Base-by-base conservation (phyloP, 768 basidiomycete genomes). In the Rubroboletus satanas region DNA sequence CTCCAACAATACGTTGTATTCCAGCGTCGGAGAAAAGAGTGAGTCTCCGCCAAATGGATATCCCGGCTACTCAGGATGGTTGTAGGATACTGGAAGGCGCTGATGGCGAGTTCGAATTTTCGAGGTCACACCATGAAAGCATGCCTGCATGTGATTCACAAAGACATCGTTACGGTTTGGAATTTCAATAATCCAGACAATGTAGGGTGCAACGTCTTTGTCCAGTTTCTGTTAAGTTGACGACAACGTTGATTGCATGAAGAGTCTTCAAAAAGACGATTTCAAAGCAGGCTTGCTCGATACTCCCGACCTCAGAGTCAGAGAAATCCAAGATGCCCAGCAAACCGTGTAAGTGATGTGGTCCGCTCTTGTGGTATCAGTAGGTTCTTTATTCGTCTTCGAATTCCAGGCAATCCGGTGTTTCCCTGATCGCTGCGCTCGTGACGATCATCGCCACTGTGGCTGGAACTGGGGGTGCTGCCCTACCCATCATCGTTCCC, bases 121-220 rank as follows among this genome's bases (percentile, higher is more conserved):
- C 26, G n/a, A 5, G 32, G 32, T 4, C 36, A 49, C 31, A 49
- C 47, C 4, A 17, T 55, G 5, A 39, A 41, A 35, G 47, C 11
- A 23, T 56, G 33, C 1, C 26, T 58, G 12, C 21, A 21, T n/a
- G 44, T 46, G 11, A 33, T 58, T 6, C 57, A 58, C 31, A 10
- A 39, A 10, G 57, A 56, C 31, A 50, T 58, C 7, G 12, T 56
- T 17, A 11, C 15, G 6, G 11, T 50, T 18, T 58, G 57, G 57
- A 56, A 58, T 7, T 50, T 58, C 38, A 35, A 42, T 3, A 21
- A 58, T 5, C 49, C 54, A 4, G 21, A 50, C 26, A 12, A 37
- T 12, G 56, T 57, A 45, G 5, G 56, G 17, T 23, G 17, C 15
- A 4, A 4, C 12, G 2, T 39, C 32, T 10, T 36, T 28, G 21